These are phyloP conservation scores for Boletellus emodensis DNA, from an alignment of 768 basidiomycete genomes.

Conservation along the genomic window DNA sequence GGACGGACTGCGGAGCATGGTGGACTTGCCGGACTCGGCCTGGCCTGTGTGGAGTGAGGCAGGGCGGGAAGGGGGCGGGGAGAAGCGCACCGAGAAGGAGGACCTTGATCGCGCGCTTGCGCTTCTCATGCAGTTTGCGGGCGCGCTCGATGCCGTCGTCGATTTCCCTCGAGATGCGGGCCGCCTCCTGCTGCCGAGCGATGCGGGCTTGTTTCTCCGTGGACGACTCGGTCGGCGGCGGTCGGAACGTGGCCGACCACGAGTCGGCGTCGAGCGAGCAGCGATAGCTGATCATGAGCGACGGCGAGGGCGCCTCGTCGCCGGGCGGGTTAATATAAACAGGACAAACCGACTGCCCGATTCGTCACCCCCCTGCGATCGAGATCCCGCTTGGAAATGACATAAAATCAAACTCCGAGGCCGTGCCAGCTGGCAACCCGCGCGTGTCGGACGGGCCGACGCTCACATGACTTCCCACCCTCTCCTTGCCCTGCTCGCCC, in stretches of 20 bases:
- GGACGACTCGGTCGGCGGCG: slow-evolving; percentile 14
- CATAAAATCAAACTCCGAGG: too few species aligned
- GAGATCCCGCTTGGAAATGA: not conserved
- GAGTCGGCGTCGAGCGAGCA: slow-evolving; percentile 5
- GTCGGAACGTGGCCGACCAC: slow-evolving; percentile 24
- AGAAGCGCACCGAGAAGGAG: slow-evolving; percentile 22
- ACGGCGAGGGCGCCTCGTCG: not conserved
- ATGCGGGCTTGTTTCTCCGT: slow-evolving; percentile 9
- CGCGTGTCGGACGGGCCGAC: too few species aligned
- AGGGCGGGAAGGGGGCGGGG: rapidly evolving
- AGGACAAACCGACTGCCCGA: too few species aligned
- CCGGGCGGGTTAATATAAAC: too few species aligned
- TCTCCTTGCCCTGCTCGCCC: too few species aligned
- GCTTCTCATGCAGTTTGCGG: slow-evolving; percentile 16
- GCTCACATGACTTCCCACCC: too few species aligned
- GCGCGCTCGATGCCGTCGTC: slow-evolving; percentile 29
- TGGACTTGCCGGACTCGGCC: slow-evolving; percentile 32
- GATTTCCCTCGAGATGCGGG: slow-evolving; percentile 23
- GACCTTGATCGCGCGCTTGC: slow-evolving; percentile 28
- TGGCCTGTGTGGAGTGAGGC: slow-evolving; percentile 18
- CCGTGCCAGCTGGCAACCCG: too few species aligned
- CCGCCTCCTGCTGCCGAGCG: slow-evolving; percentile 21
- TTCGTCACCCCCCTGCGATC: not conserved
- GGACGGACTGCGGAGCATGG: slow-evolving; percentile 26
- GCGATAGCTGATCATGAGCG: slow-evolving; percentile 3